Evolutionary conservation across 1,284 basidiomycete genomes (phyloP), one percentile per base, ranked within the genome.

Genomic region (Malassezia pachydermatis): DNA sequence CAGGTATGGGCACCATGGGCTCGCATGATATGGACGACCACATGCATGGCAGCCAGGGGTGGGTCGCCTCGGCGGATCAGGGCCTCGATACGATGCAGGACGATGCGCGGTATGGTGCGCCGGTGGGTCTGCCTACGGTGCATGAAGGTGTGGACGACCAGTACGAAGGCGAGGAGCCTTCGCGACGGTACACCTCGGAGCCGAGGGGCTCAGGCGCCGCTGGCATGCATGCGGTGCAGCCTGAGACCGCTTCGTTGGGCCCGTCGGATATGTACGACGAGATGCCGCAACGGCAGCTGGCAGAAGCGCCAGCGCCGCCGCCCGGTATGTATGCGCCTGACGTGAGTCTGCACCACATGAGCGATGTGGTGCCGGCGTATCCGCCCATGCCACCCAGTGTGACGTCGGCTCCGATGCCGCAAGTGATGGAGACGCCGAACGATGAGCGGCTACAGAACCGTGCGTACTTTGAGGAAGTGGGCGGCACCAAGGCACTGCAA

Each of bases 401-500:
- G n/a, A 10, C 29, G 29, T 9, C 29, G 11, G 29, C 38, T n/a
- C 16, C 11, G 22, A 39, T 38, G 37, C 45, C 38, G 13, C 43
- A 32, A n/a, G 39, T 36, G 37, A 22, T 29, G 13, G 42, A 30
- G 24, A 37, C 36, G 30, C 36, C 36, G 27, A 10, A 24, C 1
- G 38, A 34, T 13, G 43, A 51, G 5, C 8, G 6, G 11, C 14
- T 22, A 8, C 43, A 51, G 4, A 40, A 46, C 29, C 49, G 49
- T 22, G 43, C 42, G 14, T 51, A 51, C 40, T 51, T 51, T 33
- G 49, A 51, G 17, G 49, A 43, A 8, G 41, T 51, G 29, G 49
- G 49, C 32, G 30, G 49, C 30, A 51, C 49, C 22, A 51, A 51
- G 43, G 49, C 49, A 22, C 37, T 51, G 16, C 49, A 51, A 34